phyloP scores from a whole-genome alignment of 2,329 filamentous ascomycete genomes.

The Fusarium nelsonii region DNA sequence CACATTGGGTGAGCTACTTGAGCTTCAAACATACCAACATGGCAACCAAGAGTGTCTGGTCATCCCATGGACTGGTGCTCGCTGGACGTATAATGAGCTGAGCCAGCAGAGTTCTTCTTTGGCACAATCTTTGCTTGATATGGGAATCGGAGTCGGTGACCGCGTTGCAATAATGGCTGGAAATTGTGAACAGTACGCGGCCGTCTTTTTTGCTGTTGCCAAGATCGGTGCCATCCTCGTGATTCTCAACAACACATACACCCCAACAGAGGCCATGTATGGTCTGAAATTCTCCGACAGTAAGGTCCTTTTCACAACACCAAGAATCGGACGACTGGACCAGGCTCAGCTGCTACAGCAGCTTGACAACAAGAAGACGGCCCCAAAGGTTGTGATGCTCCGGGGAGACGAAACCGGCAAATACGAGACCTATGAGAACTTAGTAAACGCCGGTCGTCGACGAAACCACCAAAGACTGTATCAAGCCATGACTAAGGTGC shows the following conservation, averaged over 20 bases:
- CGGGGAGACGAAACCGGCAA: conserved; percentile 62
- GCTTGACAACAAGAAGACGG: conserved; percentile 60
- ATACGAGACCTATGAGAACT: conserved; percentile 70
- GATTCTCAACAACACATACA: conserved; percentile 87
- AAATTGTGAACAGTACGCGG: conserved; percentile 84
- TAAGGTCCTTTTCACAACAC: conserved; percentile 79
- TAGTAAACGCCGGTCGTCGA: conserved; percentile 65
- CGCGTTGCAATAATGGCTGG: conserved; percentile 81
- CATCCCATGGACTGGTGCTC: conserved; percentile 79
- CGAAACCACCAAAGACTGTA: conserved; percentile 65
- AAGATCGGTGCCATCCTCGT: conserved; percentile 77
- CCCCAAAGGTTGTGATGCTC: conserved; percentile 70
- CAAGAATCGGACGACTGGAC: conserved; percentile 73
- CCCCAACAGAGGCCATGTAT: conserved; percentile 77
- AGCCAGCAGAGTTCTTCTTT: conserved; percentile 71
- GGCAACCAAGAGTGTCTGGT: conserved; percentile 76
- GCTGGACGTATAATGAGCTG: conserved; percentile 78
- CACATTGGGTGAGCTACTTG: conserved; percentile 78
- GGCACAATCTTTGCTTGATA: conserved; percentile 74
- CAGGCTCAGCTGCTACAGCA: conserved; percentile 70
- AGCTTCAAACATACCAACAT: conserved; percentile 76
- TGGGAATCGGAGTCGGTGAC: conserved; percentile 76
- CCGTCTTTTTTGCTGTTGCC: conserved; percentile 79
- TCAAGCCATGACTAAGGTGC: conserved; percentile 65
- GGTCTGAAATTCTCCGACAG: conserved; percentile 79